Conservation (phyloP, 2,329 filamentous ascomycete genomes). For the Cladophialophora psammophila region DNA sequence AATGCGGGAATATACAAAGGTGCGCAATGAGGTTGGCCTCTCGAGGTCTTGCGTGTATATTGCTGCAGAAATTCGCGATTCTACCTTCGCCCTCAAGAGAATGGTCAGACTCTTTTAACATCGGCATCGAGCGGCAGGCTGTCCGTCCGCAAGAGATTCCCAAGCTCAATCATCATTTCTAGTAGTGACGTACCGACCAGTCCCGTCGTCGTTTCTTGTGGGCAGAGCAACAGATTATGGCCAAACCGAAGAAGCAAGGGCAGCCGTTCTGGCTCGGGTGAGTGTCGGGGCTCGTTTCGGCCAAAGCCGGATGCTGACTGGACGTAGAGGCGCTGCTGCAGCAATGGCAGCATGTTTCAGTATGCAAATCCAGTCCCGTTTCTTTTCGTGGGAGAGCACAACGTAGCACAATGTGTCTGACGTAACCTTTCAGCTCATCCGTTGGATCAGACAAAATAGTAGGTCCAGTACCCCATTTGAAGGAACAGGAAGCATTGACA, state of each 20-base stretch:
- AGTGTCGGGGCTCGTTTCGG: conserved; percentile 7
- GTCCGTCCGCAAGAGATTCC: not conserved
- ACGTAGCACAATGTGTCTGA: not conserved
- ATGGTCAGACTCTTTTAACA: not conserved
- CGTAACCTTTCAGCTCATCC: conserved; percentile 28
- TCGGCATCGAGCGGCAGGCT: not conserved
- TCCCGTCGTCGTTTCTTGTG: not conserved
- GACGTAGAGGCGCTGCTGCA: conserved; percentile 30
- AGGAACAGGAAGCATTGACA: not conserved
- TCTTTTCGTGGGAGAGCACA: not conserved
- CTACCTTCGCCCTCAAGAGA: not conserved
- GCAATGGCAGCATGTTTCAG: conserved; percentile 35
- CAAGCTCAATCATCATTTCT: not conserved
- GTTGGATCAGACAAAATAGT: conserved; percentile 36
- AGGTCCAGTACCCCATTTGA: not conserved
- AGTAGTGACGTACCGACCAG: not conserved
- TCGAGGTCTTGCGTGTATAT: not conserved
- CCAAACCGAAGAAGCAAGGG: conserved; percentile 27
- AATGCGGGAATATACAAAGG: conserved; percentile 5
- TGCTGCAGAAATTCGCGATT: conserved; percentile 1
- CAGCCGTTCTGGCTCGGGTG: conserved; percentile 36
- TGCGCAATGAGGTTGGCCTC: not conserved
- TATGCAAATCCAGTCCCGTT: conserved; percentile 11
- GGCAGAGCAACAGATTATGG: conserved; percentile 16
- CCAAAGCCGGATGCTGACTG: conserved; percentile 8